A percentile compares a stretch with the other conserved stretches of the same genome.
These are phyloP conservation scores for Coemansia pectinata DNA, from an alignment of 192 early-diverging fungal species.

Conservation along the genomic window DNA sequence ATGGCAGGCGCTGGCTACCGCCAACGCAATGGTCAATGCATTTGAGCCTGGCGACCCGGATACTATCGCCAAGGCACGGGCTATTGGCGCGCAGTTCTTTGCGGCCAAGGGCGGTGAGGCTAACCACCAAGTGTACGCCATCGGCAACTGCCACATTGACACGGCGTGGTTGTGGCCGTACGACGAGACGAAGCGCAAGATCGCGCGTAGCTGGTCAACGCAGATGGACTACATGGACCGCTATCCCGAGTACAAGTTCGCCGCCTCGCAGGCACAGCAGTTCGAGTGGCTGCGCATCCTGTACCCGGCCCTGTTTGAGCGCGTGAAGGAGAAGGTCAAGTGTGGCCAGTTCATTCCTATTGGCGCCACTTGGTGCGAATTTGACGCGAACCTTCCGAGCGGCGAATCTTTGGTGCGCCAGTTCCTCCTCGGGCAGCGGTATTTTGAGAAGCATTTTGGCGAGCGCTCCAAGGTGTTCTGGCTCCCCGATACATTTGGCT, in stretches of 20 bases:
- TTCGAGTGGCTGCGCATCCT: slow-evolving; percentile 86
- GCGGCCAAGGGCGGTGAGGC: slow-evolving; percentile 59
- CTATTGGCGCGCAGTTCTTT: slow-evolving; percentile 67
- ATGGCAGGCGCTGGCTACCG: slow-evolving; percentile 77
- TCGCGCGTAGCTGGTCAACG: slow-evolving; percentile 79
- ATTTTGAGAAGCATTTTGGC: slow-evolving; percentile 79
- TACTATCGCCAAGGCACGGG: slow-evolving; percentile 42
- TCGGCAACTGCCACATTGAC: slow-evolving; percentile 94
- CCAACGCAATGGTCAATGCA: slow-evolving; percentile 78
- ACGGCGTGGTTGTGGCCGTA: slow-evolving; percentile 98
- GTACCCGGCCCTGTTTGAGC: slow-evolving; percentile 82
- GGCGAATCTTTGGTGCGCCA: slow-evolving; percentile 95
- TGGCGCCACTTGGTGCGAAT: slow-evolving; percentile 97
- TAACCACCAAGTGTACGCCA: slow-evolving; percentile 76
- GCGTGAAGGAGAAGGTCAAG: slow-evolving; percentile 70
- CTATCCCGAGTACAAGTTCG: slow-evolving; percentile 89
- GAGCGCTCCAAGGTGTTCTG: slow-evolving; percentile 77
- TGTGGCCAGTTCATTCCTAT: slow-evolving; percentile 87
- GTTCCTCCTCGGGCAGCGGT: slow-evolving; percentile 91
- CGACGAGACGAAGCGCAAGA: slow-evolving; percentile 96
- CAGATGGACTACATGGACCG: slow-evolving; percentile 80
- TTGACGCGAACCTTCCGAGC: slow-evolving; percentile 97
- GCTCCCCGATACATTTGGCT: slow-evolving; percentile 95
- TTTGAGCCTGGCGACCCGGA: slow-evolving; percentile 51
- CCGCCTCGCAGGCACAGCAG: slow-evolving; percentile 96